phyloP scores from a whole-genome alignment of 1,139 yeast genomes.

The Kurtzmaniella natalensis region DNA sequence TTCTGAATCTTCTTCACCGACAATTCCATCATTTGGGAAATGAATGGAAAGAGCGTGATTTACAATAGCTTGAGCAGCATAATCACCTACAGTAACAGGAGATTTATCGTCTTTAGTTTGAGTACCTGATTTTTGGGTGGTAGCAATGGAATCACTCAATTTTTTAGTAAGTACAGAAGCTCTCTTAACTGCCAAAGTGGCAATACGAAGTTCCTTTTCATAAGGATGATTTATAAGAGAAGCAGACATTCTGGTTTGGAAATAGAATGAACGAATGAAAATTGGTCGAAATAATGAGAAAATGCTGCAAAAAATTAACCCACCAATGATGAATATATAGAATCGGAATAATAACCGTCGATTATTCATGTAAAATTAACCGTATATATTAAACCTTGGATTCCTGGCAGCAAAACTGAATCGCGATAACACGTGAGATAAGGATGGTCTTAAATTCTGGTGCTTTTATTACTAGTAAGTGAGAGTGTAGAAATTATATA shows the following conservation, averaged over 20 bases:
- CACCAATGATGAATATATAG: too few species aligned
- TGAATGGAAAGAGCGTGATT: slow-evolving; percentile 75
- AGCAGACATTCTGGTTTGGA: neutral
- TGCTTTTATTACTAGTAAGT: too few species aligned
- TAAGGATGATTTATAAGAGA: slow-evolving; percentile 23
- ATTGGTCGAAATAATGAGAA: too few species aligned
- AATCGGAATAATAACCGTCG: too few species aligned
- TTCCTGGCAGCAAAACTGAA: too few species aligned
- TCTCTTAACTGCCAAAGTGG: slow-evolving; percentile 84
- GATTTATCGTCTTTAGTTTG: slow-evolving; percentile 84
- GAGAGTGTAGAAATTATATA: too few species aligned
- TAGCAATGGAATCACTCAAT: slow-evolving; percentile 64
- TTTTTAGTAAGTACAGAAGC: slow-evolving; percentile 76
- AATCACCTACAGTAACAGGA: slow-evolving; percentile 96
- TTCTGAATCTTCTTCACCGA: slow-evolving; percentile 90
- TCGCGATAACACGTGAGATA: too few species aligned
- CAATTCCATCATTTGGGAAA: slow-evolving; percentile 81
- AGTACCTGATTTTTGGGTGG: slow-evolving; percentile 53
- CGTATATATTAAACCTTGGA: too few species aligned
- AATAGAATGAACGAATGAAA: neutral
- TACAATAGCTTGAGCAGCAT: slow-evolving; percentile 91
- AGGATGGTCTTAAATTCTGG: too few species aligned
- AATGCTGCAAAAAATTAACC: too few species aligned
- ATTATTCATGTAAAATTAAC: too few species aligned
- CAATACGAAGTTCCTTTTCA: slow-evolving; percentile 63